Percentiles rank a stretch among this genome's conserved stretches.
Conservation (phyloP, 352 stramenopile genomes). For the Pythium biforme region DNA sequence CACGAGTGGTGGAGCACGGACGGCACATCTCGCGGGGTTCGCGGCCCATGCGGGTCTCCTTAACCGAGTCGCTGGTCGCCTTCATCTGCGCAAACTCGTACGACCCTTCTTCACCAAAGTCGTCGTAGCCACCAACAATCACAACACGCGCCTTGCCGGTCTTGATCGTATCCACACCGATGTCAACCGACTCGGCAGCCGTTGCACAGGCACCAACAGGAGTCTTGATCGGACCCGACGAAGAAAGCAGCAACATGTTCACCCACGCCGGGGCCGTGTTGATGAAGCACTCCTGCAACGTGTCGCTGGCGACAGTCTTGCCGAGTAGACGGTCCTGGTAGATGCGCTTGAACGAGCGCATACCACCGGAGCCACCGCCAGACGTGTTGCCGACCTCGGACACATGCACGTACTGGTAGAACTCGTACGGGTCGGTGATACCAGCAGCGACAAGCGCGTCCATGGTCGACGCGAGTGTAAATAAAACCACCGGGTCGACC, state of each 20-base stretch:
- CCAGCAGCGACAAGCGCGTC: conserved; percentile 78
- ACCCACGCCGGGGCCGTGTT: conserved; percentile 89
- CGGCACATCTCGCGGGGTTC: conserved; percentile 83
- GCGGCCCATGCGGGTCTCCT: conserved; percentile 76
- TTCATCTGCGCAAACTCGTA: conserved; percentile 91
- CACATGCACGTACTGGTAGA: conserved; percentile 91
- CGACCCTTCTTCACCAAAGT: conserved; percentile 83
- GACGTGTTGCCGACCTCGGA: conserved; percentile 86
- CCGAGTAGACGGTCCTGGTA: conserved; percentile 71
- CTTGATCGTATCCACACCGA: conserved; percentile 88
- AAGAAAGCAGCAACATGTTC: conserved; percentile 88
- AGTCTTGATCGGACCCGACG: conserved; percentile 88
- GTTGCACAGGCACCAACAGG: conserved; percentile 85
- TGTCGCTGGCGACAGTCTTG: conserved; percentile 76
- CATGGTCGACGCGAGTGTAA: conserved; percentile 70
- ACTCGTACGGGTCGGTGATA: conserved; percentile 89
- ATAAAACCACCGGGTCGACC: conserved; percentile 81
- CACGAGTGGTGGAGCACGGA: conserved; percentile 73
- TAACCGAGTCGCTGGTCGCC: conserved; percentile 81
- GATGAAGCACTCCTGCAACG: conserved; percentile 85
- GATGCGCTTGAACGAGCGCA: conserved; percentile 74
- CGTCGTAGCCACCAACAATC: conserved; percentile 84
- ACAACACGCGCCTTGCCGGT: conserved; percentile 83
- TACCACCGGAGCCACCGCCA: conserved; percentile 80
- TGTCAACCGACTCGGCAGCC: conserved; percentile 84